Base-by-base conservation (phyloP, 805 yeast species). In the Clavispora santaluciae region DNA sequence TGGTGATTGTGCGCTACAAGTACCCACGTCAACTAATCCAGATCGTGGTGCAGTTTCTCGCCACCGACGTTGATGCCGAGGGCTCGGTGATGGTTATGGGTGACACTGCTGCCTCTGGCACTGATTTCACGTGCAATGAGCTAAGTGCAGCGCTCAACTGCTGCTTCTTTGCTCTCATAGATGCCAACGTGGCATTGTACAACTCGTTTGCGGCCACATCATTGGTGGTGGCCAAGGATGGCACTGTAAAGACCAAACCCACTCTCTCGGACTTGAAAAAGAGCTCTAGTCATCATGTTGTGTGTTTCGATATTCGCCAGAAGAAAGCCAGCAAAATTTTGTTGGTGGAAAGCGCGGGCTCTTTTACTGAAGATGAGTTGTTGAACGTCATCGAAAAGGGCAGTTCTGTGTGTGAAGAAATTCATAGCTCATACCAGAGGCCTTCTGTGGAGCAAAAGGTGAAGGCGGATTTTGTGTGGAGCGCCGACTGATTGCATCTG, bases 81-180 rank as follows among this genome's bases (percentile, higher is more conserved):
- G 53, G 49, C 5, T 22, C 42, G 8, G 45, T 42, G 10, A 36
- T 43, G n/a, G 42, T 44, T 7, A 33, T 44, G 5, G 54, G 50
- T 9, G 56, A 47, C 9, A 24, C 53, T 3, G 38, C 35, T n/a
- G 51, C 53, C 13, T 51, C 51, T 28, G 57, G 49, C 18, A 44
- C 50, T 11, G 58, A 49, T 22, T 61, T 52, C 45, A 58, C 72
- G 21, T 59, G 68, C 31, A 71, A 73, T 41, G 88, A 86, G 55
- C 60, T 86, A 33, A 74, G 80, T 38, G 79, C 82, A 1, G 81
- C 84, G 17, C 70, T 91, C 29, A 91, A 93, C 59, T 81, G 88
- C 2, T 65, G 81, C 1, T 80, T 71, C 47, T 62, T 86, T 47
- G 95, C 97, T 0, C 70, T 91, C 33, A 59, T 89, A 1, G 91